Evolutionary conservation across 495 filamentous ascomycete species (phyloP), one percentile per base, ranked within the genome.

Genomic region (Peziza echinospora): DNA sequence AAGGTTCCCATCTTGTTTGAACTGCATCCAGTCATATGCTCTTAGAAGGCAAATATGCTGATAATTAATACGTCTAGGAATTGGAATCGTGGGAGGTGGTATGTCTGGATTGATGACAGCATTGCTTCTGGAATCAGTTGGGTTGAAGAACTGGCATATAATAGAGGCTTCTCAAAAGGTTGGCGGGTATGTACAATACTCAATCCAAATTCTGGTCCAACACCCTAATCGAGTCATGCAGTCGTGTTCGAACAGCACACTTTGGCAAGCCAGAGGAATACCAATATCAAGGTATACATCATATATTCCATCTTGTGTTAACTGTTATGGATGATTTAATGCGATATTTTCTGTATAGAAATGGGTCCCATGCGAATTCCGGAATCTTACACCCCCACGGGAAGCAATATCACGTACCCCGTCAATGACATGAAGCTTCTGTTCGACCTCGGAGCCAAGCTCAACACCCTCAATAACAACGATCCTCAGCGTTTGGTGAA

Each of bases 291-390:
- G 50, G 52, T 53, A 26, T 23, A 39, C 21, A 34, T 24, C 21
- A n/a, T n/a, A n/a, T n/a, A n/a, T n/a, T n/a, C n/a, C 44, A 23
- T 21, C 19, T 39, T 30, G 22, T 24, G 9, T 8, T 5, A 5
- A 46, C 45, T 16, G 7, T 16, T 6, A 37, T 21, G 26, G n/a
- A 50, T 21, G 24, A 45, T 21, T n/a, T 46, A 46, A 16, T 47
- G 49, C 45, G 50, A 19, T 28, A 40, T 19, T 16, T 10, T 5
- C 13, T 8, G 24, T 30, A 4, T 8, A 53, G 78, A 82, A 54
- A 81, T 82, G 78, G 78, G 78, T 0, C 75, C 77, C 0, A 80
- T 81, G 78, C 65, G 77, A 49, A 45, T 73, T 47, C 68, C 68
- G 0, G 62, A 70, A 3, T 58, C 54, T 24, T 64, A 67, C 47